Evolutionary conservation across 768 basidiomycete genomes (phyloP).

Genomic region (Tricholoma matsutake): DNA sequence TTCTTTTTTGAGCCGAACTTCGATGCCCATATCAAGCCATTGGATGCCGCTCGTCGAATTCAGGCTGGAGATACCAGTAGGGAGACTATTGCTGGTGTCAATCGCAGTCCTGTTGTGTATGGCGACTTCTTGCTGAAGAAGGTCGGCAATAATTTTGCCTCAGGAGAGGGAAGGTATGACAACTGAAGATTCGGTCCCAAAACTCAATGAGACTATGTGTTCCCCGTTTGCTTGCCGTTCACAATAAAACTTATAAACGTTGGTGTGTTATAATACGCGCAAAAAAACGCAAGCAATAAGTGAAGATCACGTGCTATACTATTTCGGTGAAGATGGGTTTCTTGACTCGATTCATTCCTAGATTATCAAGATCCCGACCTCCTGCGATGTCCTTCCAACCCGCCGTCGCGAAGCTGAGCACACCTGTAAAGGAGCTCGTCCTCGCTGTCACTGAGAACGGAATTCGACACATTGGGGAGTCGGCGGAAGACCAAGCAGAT

Average conservation of each 20-base stretch:
- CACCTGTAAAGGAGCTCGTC: slow-evolving; percentile 58
- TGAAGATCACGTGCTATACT: slow-evolving; percentile 14
- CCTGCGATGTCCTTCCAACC: slow-evolving; percentile 52
- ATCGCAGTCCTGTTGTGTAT: slow-evolving; percentile 54
- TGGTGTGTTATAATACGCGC: no score
- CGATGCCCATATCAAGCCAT: slow-evolving; percentile 61
- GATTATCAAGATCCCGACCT: slow-evolving; percentile 29
- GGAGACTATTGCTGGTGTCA: slow-evolving; percentile 4
- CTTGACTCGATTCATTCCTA: slow-evolving; percentile 38
- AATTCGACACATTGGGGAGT: slow-evolving; percentile 43
- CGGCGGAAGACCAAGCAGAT: slow-evolving; percentile 60
- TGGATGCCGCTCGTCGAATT: slow-evolving; percentile 55
- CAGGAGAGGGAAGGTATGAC: slow-evolving; percentile 38
- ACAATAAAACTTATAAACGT: no score
- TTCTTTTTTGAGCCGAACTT: slow-evolving; percentile 96
- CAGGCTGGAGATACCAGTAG: slow-evolving; percentile 22
- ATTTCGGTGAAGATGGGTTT: slow-evolving; percentile 15
- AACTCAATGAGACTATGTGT: neutral
- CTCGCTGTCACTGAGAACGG: slow-evolving; percentile 43
- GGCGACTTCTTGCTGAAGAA: slow-evolving; percentile 76
- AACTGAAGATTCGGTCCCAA: slow-evolving; percentile 2
- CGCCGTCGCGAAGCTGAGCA: slow-evolving; percentile 42
- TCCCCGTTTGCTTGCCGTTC: neutral
- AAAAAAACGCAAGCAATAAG: no score
- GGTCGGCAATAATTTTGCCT: slow-evolving; percentile 69